A percentile compares a stretch with the other conserved stretches of the same genome.
Conservation (phyloP, 2,329 filamentous ascomycete species). For the Elsinoe fawcettii region DNA sequence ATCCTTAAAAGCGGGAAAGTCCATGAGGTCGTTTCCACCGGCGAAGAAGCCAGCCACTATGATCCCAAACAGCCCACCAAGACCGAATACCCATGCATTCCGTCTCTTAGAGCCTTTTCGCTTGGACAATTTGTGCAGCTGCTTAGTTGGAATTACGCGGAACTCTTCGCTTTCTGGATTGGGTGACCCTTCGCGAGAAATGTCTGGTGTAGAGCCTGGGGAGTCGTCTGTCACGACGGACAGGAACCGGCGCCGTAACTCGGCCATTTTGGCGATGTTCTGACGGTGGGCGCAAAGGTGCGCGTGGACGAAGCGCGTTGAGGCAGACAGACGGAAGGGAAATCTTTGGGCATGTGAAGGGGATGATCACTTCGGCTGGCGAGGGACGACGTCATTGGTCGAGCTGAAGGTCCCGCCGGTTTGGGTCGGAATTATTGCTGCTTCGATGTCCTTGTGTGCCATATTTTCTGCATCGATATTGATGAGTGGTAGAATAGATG, state of each 20-base stretch:
- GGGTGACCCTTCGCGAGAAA: conserved; percentile 35
- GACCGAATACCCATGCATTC: conserved; percentile 72
- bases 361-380: background rate
- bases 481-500: background rate
- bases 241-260: conserved; percentile 30
- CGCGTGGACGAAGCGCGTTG: background rate
- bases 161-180: conserved; percentile 36
- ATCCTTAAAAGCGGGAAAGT: conserved; percentile 62
- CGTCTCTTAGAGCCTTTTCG: conserved; percentile 53
- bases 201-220: conserved; percentile 22
- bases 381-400: conserved; percentile 9
- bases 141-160: conserved; percentile 45
- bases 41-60: conserved; percentile 86
- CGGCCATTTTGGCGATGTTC: conserved; percentile 23
- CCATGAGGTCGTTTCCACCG: conserved; percentile 79
- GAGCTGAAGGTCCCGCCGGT: background rate
- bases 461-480: background rate
- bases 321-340: background rate
- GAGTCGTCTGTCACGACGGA: conserved; percentile 22
- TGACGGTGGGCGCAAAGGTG: background rate
- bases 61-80: conserved; percentile 86
- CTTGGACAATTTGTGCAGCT: conserved; percentile 39
- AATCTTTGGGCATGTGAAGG: conserved; percentile 13
- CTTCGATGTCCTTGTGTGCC: background rate
- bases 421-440: background rate